These are phyloP conservation scores for Xanthoconium stramineum DNA, from an alignment of 768 basidiomycete species.

Conservation along the genomic window DNA sequence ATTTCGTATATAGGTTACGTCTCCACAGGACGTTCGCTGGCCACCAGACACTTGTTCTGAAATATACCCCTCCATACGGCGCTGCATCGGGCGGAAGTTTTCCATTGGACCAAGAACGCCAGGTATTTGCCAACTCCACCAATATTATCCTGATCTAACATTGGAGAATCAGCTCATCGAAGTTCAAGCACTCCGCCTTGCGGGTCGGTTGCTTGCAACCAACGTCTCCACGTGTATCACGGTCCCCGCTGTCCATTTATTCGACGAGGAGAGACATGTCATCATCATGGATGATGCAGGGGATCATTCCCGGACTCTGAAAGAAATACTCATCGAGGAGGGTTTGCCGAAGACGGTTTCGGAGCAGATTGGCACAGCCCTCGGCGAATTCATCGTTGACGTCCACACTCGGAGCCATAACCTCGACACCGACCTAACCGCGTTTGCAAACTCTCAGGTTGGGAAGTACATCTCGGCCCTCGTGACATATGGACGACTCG, in stretches of 20 bases:
- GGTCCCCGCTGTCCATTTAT: constrained; percentile 47
- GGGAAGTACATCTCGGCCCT: constrained; percentile 41
- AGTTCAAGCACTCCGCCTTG: constrained; percentile 48
- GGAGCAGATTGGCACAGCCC: constrained; percentile 45
- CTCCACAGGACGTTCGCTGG: constrained; percentile 41
- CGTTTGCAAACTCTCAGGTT: constrained; percentile 39
- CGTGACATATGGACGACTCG: constrained; percentile 44
- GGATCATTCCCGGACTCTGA: constrained; percentile 33
- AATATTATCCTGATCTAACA: constrained; percentile 2
- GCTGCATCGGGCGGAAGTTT: constrained; percentile 21
- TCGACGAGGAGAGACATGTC: constrained; percentile 47
- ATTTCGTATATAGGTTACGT: constrained; percentile 57
- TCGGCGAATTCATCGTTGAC: constrained; percentile 54
- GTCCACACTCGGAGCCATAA: constrained; percentile 49
- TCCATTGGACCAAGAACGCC: constrained; percentile 46
- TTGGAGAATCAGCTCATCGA: constrained; percentile 39
- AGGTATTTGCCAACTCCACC: constrained; percentile 38
- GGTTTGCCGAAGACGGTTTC: constrained; percentile 29
- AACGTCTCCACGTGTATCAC: constrained; percentile 39
- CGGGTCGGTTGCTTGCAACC: constrained; percentile 31
- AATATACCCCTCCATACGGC: constrained; percentile 51
- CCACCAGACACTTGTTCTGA: constrained; percentile 49
- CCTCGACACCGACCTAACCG: constrained; percentile 26
- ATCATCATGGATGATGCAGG: constrained; percentile 68
- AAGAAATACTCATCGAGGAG: constrained; percentile 38